These are phyloP conservation scores for Teunomyces funiuensis DNA, from an alignment of 805 yeast genomes.

Conservation along the genomic window DNA sequence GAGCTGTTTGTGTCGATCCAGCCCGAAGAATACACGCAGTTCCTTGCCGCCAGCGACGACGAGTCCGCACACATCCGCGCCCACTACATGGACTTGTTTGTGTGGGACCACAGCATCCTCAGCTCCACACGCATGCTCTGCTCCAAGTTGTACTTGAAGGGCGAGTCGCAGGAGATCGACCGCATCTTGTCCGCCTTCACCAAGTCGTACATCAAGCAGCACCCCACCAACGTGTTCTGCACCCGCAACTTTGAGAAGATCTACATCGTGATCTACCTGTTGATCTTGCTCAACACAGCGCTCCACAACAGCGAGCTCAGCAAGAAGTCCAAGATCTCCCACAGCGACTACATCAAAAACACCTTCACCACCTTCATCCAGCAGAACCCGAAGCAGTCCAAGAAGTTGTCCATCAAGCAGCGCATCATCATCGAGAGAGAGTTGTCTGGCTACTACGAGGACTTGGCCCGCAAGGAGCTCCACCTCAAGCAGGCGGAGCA, in stretches of 20 bases:
- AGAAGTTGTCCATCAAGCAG: conserved; percentile 35
- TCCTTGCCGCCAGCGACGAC: conserved; percentile 34
- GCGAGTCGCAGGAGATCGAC: conserved; percentile 82
- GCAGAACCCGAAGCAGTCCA: conserved; percentile 29
- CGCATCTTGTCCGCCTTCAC: conserved; percentile 69
- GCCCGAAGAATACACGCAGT: conserved; percentile 46
- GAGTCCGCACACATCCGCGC: conserved; percentile 43
- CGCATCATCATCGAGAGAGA: conserved; percentile 46
- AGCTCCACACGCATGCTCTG: conserved; percentile 61
- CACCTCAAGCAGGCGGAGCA: conserved; percentile 33
- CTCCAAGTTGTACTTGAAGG: conserved; percentile 66
- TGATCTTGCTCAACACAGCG: conserved; percentile 75
- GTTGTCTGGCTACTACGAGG: conserved; percentile 45
- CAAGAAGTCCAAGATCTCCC: conserved; percentile 39
- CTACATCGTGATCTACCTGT: conserved; percentile 69
- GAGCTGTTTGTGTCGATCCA: conserved; percentile 44
- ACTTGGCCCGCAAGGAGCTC: conserved; percentile 37
- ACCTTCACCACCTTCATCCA: conserved; percentile 43
- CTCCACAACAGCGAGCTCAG: conserved; percentile 54
- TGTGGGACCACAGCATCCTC: conserved; percentile 52
- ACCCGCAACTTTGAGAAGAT: conserved; percentile 53
- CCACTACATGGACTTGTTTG: conserved; percentile 47
- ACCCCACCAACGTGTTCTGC: conserved; percentile 48
- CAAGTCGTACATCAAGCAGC: conserved; percentile 56
- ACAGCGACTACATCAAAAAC: conserved; percentile 41